Conservation (phyloP, 2,329 filamentous ascomycete genomes). For the Fusarium dlaminii region DNA sequence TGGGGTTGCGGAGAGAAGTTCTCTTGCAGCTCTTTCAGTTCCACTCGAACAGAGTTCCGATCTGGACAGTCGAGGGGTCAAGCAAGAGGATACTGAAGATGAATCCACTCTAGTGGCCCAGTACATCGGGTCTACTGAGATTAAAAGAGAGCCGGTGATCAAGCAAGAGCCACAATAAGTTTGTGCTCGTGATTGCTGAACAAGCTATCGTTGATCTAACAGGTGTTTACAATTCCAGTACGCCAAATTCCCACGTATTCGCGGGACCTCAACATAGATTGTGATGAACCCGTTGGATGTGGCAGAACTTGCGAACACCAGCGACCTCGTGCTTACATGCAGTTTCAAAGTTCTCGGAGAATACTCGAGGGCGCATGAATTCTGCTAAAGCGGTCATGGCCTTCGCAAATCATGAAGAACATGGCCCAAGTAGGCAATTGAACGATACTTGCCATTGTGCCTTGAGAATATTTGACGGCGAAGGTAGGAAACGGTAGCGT, state of each 20-base stretch:
- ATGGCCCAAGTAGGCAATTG: background rate
- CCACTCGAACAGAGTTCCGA: background rate
- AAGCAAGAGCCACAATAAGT: background rate
- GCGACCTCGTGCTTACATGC: background rate
- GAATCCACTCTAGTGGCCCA: background rate
- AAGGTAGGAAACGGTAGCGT: too few species aligned
- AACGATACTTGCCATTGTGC: background rate
- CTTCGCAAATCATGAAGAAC: background rate
- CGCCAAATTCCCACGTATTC: background rate
- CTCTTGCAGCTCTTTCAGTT: background rate
- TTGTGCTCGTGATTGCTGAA: background rate
- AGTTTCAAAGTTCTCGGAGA: background rate
- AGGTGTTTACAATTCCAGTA: background rate
- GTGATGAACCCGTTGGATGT: background rate
- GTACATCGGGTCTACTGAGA: background rate
- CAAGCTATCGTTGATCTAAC: background rate
- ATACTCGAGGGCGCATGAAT: background rate
- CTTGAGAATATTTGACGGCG: background rate
- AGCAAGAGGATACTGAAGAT: background rate
- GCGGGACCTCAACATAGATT: background rate
- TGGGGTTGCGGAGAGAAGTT: background rate
- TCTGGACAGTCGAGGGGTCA: background rate
- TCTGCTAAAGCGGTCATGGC: background rate
- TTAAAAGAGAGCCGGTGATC: background rate
- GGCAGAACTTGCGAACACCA: background rate